Conservation (phyloP, 352 stramenopile species). For the Phytophthora sojae region DNA sequence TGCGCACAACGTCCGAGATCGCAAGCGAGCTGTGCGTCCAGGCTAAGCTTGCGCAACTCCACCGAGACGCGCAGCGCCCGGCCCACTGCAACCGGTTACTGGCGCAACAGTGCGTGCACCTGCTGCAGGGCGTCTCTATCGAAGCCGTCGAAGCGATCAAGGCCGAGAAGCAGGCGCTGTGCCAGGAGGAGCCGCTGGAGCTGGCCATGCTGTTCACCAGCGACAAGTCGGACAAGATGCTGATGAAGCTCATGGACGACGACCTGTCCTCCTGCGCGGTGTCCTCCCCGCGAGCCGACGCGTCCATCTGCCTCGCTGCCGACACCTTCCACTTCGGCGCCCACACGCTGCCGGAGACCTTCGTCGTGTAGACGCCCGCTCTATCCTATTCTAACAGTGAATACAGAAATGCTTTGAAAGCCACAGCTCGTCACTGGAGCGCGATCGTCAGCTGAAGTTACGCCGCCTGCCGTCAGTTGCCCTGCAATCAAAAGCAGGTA, state of each 20-base stretch:
- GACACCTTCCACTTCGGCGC: slow-evolving; percentile 29
- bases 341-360: slow-evolving; percentile 34
- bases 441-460: slow-evolving; percentile 4
- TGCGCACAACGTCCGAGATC: slow-evolving; percentile 20
- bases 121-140: slow-evolving; percentile 32
- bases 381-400: not conserved
- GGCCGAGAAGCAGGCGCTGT: slow-evolving; percentile 8
- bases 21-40: slow-evolving; percentile 45
- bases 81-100: slow-evolving; percentile 19
- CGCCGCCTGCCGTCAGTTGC: not conserved
- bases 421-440: slow-evolving; percentile 5
- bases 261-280: slow-evolving; percentile 23
- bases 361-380: slow-evolving; percentile 29
- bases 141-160: slow-evolving; percentile 27
- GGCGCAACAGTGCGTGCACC: slow-evolving; percentile 39
- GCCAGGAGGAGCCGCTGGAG: slow-evolving; percentile 27
- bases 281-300: slow-evolving; percentile 11
- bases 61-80: slow-evolving; percentile 33
- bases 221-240: slow-evolving; percentile 37
- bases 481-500: slow-evolving; percentile 3
- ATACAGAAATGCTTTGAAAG: not conserved
- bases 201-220: slow-evolving; percentile 25
- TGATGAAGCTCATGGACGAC: slow-evolving; percentile 40
- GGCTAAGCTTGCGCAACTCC: slow-evolving; percentile 54
- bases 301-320: slow-evolving; percentile 23